Conservation (phyloP, 331 rosid species). For the Erythrophleum ivorense region DNA sequence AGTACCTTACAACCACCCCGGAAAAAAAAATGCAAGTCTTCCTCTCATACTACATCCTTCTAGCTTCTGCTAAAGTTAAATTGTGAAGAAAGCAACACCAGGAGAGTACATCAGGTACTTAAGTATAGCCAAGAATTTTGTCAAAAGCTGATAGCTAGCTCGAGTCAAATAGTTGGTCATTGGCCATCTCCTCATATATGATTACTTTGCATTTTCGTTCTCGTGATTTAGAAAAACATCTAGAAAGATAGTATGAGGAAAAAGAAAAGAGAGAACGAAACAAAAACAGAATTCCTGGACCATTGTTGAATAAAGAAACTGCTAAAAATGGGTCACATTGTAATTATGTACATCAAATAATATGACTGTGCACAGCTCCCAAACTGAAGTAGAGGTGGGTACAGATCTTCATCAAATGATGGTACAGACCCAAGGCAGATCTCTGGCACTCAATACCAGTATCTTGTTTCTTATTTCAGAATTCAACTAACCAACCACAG, state of each 20-base stretch:
- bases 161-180: background rate
- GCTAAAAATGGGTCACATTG: background rate
- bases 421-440: too few relatives aligned
- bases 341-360: background rate
- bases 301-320: background rate
- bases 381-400: conserved; percentile 10
- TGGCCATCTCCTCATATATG: background rate
- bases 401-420: background rate
- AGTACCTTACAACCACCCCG: background rate
- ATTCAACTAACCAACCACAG: too few relatives aligned
- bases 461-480: too few relatives aligned
- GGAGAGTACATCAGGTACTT: conserved; percentile 26
- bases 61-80: conserved; percentile 11
- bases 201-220: background rate
- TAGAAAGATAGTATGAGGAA: conserved; percentile 25
- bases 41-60: conserved; percentile 12
- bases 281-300: background rate
- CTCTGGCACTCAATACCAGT: too few relatives aligned
- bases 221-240: background rate
- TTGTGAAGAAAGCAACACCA: conserved; percentile 16
- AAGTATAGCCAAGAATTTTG: conserved; percentile 5
- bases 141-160: conserved; percentile 16
- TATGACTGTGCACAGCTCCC: background rate
- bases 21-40: conserved; percentile 2
- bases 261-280: conserved; percentile 20